Base-by-base conservation (phyloP, 139 green algal genomes). In the Chlorella sp. region DNA sequence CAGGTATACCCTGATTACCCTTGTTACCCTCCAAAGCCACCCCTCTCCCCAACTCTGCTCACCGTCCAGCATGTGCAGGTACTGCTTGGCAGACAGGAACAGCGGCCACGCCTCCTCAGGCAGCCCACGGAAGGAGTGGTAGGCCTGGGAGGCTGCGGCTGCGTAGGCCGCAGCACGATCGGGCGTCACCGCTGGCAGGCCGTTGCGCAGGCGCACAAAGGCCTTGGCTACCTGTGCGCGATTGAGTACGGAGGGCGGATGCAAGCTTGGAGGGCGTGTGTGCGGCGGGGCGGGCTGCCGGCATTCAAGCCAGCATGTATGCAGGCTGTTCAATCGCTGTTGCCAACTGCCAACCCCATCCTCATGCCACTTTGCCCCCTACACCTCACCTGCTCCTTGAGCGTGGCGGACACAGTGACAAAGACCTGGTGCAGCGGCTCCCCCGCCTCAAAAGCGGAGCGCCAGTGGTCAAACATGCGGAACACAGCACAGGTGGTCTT, bases 401-500 rank as follows among this genome's bases (percentile, higher is more conserved):
- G 90, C 26, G 93, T 96, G 4, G 91, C 90, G 64, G 85, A 94
- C 51, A 92, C 92, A 20, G 94, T 97, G 15, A 97, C 76, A 82
- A 97, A 97, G 39, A 92, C 84, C 62, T 83, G 78, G 78, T 83
- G 78, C 78, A 83, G 62, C 9, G 62, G 28, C 62, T 62, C 55
- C 38, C 78, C 78, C 25, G 44, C 38, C 78, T 83, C 62, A 62
- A 83, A 74, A 38, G 60, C 60, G 39, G 26, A 11, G 26, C 62
- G 88, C 89, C 91, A 96, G 57, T 63, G 86, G 44, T 78, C 87
- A 85, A 90, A 96, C 81, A 96, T 90, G 44, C 91, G 87, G 88
- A 90, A 96, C 44, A 95, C 78, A 4, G 78, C 78, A 69, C 91
- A 91, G 3, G 91, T 95, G 85, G 94, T 96, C 87, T 97, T 97